These are phyloP conservation scores for Apostasia shenzhenica DNA, from an alignment of 106 monocot genomes.

Conservation along the genomic window DNA sequence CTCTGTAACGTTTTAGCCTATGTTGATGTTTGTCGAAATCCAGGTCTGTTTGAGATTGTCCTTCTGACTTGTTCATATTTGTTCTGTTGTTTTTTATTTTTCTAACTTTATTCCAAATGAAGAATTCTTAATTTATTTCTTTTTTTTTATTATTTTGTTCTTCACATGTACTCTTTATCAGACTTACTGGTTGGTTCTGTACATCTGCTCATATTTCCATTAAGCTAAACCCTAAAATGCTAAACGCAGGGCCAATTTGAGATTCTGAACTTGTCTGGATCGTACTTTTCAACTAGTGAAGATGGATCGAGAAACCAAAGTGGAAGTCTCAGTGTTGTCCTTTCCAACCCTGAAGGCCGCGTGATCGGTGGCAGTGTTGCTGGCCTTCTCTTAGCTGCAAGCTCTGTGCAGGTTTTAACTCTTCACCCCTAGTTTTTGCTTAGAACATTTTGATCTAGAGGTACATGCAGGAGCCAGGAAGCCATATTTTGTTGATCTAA, in stretches of 20 bases:
- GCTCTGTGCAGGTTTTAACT: conserved; percentile 35
- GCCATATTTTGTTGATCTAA: too few species aligned
- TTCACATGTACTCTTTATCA: background rate
- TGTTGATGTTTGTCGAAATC: too few species aligned
- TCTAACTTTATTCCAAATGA: too few species aligned
- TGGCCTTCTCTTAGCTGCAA: conserved; percentile 34
- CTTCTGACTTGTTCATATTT: too few species aligned
- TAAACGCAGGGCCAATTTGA: conserved; percentile 41
- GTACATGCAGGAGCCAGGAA: too few species aligned
- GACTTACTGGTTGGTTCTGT: background rate
- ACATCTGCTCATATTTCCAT: background rate
- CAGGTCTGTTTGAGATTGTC: too few species aligned
- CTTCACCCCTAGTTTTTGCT: too few species aligned
- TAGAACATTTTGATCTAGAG: too few species aligned
- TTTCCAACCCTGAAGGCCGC: conserved; percentile 30
- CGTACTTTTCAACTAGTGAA: conserved; percentile 20
- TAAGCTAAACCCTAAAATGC: background rate
- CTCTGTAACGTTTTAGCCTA: too few species aligned
- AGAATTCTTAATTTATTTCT: too few species aligned
- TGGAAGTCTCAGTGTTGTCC: conserved; percentile 30
- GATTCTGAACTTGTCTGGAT: conserved; percentile 42
- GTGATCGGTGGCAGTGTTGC: conserved; percentile 35
- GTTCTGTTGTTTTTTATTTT: too few species aligned
- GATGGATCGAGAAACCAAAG: conserved; percentile 21
- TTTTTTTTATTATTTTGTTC: too few species aligned